Evolutionary conservation across 306 rosid genomes (phyloP), one percentile per base, ranked within the genome.

Genomic region (Arachis hypogaea): DNA sequence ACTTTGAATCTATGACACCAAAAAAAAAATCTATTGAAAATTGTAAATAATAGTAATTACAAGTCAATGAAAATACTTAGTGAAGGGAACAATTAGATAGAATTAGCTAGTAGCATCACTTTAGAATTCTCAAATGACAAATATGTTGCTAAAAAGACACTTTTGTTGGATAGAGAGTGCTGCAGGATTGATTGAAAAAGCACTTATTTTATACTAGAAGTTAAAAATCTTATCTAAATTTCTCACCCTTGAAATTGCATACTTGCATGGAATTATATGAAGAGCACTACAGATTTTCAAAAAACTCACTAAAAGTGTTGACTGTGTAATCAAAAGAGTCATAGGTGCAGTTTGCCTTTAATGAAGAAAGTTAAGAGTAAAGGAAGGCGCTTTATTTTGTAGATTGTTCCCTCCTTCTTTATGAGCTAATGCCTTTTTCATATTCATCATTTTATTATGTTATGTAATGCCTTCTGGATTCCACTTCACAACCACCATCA

Each of bases 371-470:
- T 66, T 66, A n/a, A 71, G 52, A 46, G 81, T 83, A 82, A 85
- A 77, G 57, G 80, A 61, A 80, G 56, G 77, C 56, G 18, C 96
- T 88, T 88, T 89, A 86, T 73, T 88, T 92, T 80, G 90, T 76
- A 86, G 81, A 63, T 74, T 57, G 70, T 81, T 92, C 96, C 96
- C 93, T 86, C 96, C 77, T 68, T 61, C 82, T 71, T 80, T 80
- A 33, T 75, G 44, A 68, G 83, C 82, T 54, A 64, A 40, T 73
- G 82, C 89, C 76, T 92, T 89, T 79, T 86, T 80, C 71, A 73
- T 69, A 22, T 57, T 82, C 76, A 79, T 89, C 14, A 92, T 88
- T 81, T 81, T 22, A 9, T 33, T 33, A 33, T 33, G 3, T 33
- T 33, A 33, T 33, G 38, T 33, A 33, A 33, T 78, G 42, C 68